Base-by-base conservation (phyloP, 1,284 basidiomycete species). In the Papiliotrema terrestris region DNA sequence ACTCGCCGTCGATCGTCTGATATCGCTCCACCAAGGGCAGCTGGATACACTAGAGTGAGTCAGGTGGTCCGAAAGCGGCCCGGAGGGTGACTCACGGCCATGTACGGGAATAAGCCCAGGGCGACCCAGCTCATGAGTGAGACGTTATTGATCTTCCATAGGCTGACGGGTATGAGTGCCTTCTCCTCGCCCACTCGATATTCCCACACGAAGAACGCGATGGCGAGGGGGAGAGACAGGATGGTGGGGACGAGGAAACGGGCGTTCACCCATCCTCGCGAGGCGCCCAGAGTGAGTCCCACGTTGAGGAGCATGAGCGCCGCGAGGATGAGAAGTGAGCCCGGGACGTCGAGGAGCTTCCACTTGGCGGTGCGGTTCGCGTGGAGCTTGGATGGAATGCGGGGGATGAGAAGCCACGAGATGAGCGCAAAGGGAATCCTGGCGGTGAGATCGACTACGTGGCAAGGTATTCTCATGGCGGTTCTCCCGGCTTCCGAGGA, bases 141-240 rank as follows among this genome's bases (percentile, higher is more conserved):
- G 35, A 71, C 56, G 52, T 74, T 74, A 4, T 58, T 65, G 26
- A 72, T 66, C 14, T 55, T 51, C 73, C 71, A 73, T 32, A 65
- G 66, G 1, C 49, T 49, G 0, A 67, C 53, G 1, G 68, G 64
- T 23, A 74, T 63, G 23, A 73, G 48, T 5, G 71, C 71, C 42
- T 63, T 58, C 2, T 49, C 53, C 19, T 64, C 58, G 2, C 59
- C 52, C 11, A 69, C 45, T 13, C 58, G 48, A 0, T 61, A 52
- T 55, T 74, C 69, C 61, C 62, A 72, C 20, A 46, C 17, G 46
- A 45, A 66, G 52, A 68, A 71, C 35, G 54, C 26, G 6, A 60
- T 57, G 39, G 50, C 44, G 8, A 57, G 45, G 13, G 55, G 15
- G 8, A 45, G n/a, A 8, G 46, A 37, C 25, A 63, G 35, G 46